Evolutionary conservation across 805 yeast genomes (phyloP).

Genomic region (Peterozyma toletana): DNA sequence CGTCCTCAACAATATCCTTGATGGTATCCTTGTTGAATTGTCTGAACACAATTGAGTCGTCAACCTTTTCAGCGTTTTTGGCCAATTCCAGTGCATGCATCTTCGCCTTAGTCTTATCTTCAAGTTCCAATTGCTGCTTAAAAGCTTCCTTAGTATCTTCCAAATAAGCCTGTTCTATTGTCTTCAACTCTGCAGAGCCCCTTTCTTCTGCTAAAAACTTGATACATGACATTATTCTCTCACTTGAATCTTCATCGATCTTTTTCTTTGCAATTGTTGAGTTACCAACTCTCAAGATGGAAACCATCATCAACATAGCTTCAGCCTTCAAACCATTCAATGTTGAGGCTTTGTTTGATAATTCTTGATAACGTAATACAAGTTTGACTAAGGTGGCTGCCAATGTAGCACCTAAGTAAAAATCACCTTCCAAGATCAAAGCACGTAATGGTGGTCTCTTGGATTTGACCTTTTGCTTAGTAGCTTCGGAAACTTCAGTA

Average conservation of each 20-base stretch:
- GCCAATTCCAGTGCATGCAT: slow-evolving; percentile 49
- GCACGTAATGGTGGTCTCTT: slow-evolving; percentile 66
- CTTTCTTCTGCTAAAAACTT: slow-evolving; percentile 68
- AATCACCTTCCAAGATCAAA: slow-evolving; percentile 79
- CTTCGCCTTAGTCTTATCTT: slow-evolving; percentile 51
- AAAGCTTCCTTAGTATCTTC: slow-evolving; percentile 86
- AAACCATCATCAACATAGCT: slow-evolving; percentile 87
- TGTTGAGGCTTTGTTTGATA: slow-evolving; percentile 40
- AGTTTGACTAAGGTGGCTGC: slow-evolving; percentile 86
- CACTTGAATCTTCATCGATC: slow-evolving; percentile 96
- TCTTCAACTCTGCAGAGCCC: slow-evolving; percentile 33
- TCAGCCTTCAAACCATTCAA: slow-evolving; percentile 89
- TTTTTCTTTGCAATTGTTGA: slow-evolving; percentile 59
- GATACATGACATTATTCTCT: slow-evolving; percentile 84
- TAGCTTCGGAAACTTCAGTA: slow-evolving; percentile 24
- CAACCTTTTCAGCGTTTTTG: slow-evolving; percentile 67
- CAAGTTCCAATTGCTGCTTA: slow-evolving; percentile 56
- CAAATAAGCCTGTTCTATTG: slow-evolving; percentile 63
- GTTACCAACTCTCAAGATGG: slow-evolving; percentile 83
- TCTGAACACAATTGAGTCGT: slow-evolving; percentile 72
- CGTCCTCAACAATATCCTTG: slow-evolving; percentile 47
- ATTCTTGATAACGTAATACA: slow-evolving; percentile 63
- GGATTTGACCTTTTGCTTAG: slow-evolving; percentile 23
- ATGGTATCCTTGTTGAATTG: slow-evolving; percentile 52
- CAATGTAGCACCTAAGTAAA: slow-evolving; percentile 82